phyloP scores from a whole-genome alignment of 2,329 filamentous ascomycete genomes.

The Diaporthe capsici region DNA sequence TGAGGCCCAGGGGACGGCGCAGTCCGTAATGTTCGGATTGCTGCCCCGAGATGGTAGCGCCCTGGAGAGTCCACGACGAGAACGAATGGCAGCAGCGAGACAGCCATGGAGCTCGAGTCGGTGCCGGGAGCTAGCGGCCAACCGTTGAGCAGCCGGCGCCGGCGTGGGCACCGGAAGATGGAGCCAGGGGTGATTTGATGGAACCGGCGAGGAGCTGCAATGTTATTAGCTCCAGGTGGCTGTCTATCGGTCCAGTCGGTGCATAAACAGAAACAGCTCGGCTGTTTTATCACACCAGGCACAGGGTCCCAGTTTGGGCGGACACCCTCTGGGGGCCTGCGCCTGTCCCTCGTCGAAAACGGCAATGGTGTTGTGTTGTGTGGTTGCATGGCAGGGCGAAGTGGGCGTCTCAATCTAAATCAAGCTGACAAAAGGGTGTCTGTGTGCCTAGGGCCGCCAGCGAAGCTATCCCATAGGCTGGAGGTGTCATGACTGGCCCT shows the following conservation, averaged over 20 bases:
- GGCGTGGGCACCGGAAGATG: constrained; percentile 21
- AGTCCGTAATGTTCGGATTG: constrained; percentile 29
- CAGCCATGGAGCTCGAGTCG: neutral
- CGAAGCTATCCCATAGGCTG: constrained; percentile 24
- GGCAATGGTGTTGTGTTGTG: constrained; percentile 34
- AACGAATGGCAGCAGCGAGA: constrained; percentile 25
- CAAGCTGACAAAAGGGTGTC: constrained; percentile 32
- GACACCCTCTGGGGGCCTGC: constrained; percentile 22
- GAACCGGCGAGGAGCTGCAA: constrained; percentile 1
- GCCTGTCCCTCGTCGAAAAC: constrained; percentile 22
- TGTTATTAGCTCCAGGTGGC: constrained; percentile 11
- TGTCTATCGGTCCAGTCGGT: constrained; percentile 19
- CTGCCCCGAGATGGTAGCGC: constrained; percentile 34
- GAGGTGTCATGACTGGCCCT: constrained; percentile 29
- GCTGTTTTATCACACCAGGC: constrained; percentile 31
- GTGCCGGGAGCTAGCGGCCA: constrained; percentile 24
- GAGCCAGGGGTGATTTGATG: neutral
- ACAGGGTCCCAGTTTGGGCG: constrained; percentile 31
- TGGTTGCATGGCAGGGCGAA: constrained; percentile 38
- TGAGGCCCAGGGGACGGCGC: constrained; percentile 16
- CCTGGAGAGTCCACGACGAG: constrained; percentile 6
- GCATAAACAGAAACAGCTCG: constrained; percentile 33
- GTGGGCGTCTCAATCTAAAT: constrained; percentile 28
- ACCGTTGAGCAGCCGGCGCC: constrained; percentile 23
- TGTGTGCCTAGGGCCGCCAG: constrained; percentile 28